Base-by-base conservation (phyloP, 192 early-diverging fungal species). In the Backusella tuberculispora region DNA sequence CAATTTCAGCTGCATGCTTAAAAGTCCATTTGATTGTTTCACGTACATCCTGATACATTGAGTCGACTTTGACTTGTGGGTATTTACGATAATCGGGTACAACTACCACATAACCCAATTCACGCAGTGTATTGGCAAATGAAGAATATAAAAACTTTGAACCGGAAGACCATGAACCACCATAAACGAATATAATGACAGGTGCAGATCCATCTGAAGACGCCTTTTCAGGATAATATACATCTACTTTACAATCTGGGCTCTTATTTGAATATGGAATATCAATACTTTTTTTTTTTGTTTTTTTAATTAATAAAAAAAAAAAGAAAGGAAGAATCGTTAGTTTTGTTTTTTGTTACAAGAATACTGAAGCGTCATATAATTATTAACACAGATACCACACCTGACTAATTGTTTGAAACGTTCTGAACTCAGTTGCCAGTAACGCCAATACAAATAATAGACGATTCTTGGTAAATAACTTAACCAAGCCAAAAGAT, bases 131-230 rank as follows among this genome's bases (percentile, higher is more conserved):
- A 45, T 84, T 83, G 2, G 85, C 86, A 40, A 89, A 68, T 10
- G 84, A 53, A 7, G 77, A 82, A 38, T 89, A 89, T n/a, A 85
- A 46, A 29, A 71, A 73, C 69, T 84, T 87, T 19, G 75, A 73
- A 7, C 88, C 88, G 34, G 83, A 81, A 6, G 83, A 78, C 88
- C 88, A 89, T 29, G 84, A 77, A 3, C 88, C 86, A 64, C 88
- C 88, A 71, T 89, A 82, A 68, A 89, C 78, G 68, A 89, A 89
- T 0, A 89, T 77, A 64, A 89, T 73, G 13, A 87, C 81, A 19
- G 88, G 88, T 41, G 73, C 56, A 14, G 64, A 47, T 29, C 69
- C 56, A 24, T 41, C 66, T 12, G 17, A 21, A 14, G 56, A 15
- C 43, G 29, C 73, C 12, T 34, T 76, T 15, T 63, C 15, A 15